Evolutionary conservation across 2,329 filamentous ascomycete genomes (phyloP), one percentile per base, ranked within the genome.

Genomic region (Colletotrichum gloeosporioides): DNA sequence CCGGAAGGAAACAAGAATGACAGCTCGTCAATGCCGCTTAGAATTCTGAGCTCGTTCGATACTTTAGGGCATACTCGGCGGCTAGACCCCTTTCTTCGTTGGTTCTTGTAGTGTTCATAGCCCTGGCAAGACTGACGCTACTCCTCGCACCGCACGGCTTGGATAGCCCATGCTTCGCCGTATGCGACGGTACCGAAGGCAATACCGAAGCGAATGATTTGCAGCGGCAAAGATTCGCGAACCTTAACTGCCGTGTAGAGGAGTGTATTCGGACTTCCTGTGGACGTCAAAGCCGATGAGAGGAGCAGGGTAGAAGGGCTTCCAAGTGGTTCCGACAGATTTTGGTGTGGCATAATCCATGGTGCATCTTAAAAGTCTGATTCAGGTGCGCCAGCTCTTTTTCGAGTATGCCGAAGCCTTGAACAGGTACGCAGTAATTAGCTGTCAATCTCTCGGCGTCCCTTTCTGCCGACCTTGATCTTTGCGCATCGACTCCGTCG

Each of bases 21-120:
- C 44, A 53, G n/a, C 44, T 53, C 12, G 44, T 53, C 44, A 13
- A 53, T 53, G n/a, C 44, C 44, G 44, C n/a, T 53, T n/a, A 53
- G 3, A 8, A 2, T 49, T 49, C 44, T 53, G 44, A 25, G 13
- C 0, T 12, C 1, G n/a, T 1, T 53, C n/a, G 0, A 8, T 22
- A 13, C 0, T 13, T 53, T 6, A 53, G n/a, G n/a, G 44, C 10
- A 53, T 13, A 53, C n/a, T 53, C 6, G 44, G n/a, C 12, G 4
- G n/a, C 44, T 53, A 10, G 0, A 13, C 4, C 44, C n/a, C n/a
- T 22, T 22, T 53, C 44, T 22, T 53, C 6, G 6, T 53, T 22
- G 44, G n/a, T 53, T 22, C n/a, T 53, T 6, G n/a, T 4, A 53
- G n/a, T 53, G 44, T n/a, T 13, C 6, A 22, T 12, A 10, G 44